phyloP scores from a whole-genome alignment of 1,284 basidiomycete species.

The Mycena sp. region DNA sequence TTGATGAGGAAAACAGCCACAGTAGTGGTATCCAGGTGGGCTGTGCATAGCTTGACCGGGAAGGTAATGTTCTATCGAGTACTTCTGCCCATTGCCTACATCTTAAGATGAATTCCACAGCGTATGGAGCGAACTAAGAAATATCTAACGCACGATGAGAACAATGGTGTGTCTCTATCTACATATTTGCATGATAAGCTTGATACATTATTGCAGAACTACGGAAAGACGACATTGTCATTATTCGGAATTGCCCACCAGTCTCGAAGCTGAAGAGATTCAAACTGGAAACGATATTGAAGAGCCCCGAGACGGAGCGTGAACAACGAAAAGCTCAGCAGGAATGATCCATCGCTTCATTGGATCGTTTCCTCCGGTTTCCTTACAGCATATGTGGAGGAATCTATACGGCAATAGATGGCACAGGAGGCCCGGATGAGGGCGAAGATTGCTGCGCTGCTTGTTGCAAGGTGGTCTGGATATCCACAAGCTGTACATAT shows the following conservation, averaged over 20 bases:
- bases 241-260: slow-evolving; percentile 82
- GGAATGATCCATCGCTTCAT: background rate
- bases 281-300: slow-evolving; percentile 69
- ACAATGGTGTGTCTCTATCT: slow-evolving; percentile 58
- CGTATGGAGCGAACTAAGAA: slow-evolving; percentile 78
- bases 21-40: slow-evolving; percentile 77
- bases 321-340: slow-evolving; percentile 7
- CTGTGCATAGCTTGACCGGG: slow-evolving; percentile 73
- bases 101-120: slow-evolving; percentile 49
- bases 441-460: slow-evolving; percentile 39
- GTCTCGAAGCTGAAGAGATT: slow-evolving; percentile 81
- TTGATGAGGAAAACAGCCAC: slow-evolving; percentile 86
- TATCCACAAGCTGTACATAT: slow-evolving; percentile 63
- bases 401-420: slow-evolving; percentile 16
- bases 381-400: background rate
- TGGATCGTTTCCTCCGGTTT: background rate
- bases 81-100: slow-evolving; percentile 12
- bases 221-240: slow-evolving; percentile 71
- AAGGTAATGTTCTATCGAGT: slow-evolving; percentile 60
- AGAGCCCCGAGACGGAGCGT: slow-evolving; percentile 68
- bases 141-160: slow-evolving; percentile 77
- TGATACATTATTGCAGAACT: slow-evolving; percentile 53
- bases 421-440: slow-evolving; percentile 26
- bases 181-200: background rate
- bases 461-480: slow-evolving; percentile 68